Base-by-base conservation (phyloP, 352 stramenopile species). In the Globisporangium barbulae region DNA sequence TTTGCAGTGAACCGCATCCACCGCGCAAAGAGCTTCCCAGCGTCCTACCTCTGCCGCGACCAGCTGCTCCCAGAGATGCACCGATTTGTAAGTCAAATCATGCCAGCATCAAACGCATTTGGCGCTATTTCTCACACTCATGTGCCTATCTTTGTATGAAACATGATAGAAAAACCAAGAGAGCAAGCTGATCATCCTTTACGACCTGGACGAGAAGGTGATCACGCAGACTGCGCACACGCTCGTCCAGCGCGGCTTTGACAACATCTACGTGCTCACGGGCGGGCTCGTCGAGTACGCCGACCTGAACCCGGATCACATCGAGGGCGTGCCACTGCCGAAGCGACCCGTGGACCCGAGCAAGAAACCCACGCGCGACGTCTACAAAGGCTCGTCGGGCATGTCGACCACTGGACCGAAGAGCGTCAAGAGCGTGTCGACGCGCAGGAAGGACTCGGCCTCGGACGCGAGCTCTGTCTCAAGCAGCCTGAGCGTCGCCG, bases 221-320 rank as follows among this genome's bases (percentile, higher is more conserved):
- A 78, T 79, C 21, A 61, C 72, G 25, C 75, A 86, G 57, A 89
- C 82, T 0, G 85, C 85, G 0, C 81, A 88, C 59, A 81, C 75
- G 30, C 71, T 94, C 41, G 83, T 90, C 13, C 85, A 94, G 66
- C 83, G 83, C 13, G 85, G 85, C 12, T 93, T 94, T 53, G 81
- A 93, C 74, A 94, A 94, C 70, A 73, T 94, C 35, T 92, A 90
- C 71, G 78, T 94, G 41, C 83, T 94, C 53, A 83, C 78, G 0
- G 81, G 83, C 5, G 83, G 83, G 0, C 54, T 92, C 1, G 69
- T 84, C 10, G 78, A 88, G 67, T 92, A 89, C 45, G 81, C 83
- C 0, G 81, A 90, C 22, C 63, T 77, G 48, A 86, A 72, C 25
- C 81, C 83, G 0, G 79, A 89, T 25, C 83, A 89, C 44, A 79